Percentiles rank a stretch among this genome's conserved stretches.
Conservation (phyloP, 208 protist species). For the Angomonas desouzai region DNA sequence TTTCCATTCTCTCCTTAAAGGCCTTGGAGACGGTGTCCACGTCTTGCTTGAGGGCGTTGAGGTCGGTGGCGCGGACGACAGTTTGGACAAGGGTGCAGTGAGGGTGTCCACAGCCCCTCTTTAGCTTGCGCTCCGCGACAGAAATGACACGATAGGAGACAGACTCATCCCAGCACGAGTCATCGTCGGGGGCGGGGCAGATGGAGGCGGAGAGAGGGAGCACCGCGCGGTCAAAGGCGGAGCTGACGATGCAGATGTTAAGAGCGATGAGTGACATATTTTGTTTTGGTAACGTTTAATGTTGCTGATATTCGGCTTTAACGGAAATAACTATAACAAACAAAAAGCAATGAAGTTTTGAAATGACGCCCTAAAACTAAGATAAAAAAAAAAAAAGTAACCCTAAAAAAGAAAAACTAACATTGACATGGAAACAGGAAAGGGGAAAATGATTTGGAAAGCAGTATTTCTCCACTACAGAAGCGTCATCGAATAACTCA, state of each 20-base stretch:
- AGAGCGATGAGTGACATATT: constrained; percentile 61
- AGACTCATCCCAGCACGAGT: constrained; percentile 24
- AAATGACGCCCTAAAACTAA: constrained; percentile 7
- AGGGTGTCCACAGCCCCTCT: constrained; percentile 46
- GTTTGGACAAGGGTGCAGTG: constrained; percentile 77
- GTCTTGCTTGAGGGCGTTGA: constrained; percentile 35
- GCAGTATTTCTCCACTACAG: too few relatives aligned
- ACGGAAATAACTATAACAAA: too few relatives aligned
- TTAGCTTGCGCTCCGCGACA: constrained; percentile 48
- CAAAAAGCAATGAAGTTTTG: too few relatives aligned
- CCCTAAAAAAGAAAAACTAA: background rate
- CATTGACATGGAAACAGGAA: background rate
- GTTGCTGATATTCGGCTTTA: too few relatives aligned
- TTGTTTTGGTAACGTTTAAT: too few relatives aligned
- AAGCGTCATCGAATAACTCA: too few relatives aligned
- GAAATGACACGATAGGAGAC: constrained; percentile 51
- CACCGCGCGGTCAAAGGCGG: constrained; percentile 56
- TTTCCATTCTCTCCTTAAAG: constrained; percentile 26
- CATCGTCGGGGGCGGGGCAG: constrained; percentile 36
- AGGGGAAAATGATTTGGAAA: too few relatives aligned
- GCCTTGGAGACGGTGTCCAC: constrained; percentile 40
- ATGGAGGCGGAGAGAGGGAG: constrained; percentile 62
- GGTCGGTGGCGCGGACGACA: constrained; percentile 44
- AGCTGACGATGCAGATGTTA: constrained; percentile 69
- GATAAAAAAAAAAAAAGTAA: constrained; percentile 14